A percentile compares a stretch with the other conserved stretches of the same genome.
Evolutionary conservation across 768 basidiomycete genomes (phyloP).

Genomic region (Tricholoma bakamatsutake): DNA sequence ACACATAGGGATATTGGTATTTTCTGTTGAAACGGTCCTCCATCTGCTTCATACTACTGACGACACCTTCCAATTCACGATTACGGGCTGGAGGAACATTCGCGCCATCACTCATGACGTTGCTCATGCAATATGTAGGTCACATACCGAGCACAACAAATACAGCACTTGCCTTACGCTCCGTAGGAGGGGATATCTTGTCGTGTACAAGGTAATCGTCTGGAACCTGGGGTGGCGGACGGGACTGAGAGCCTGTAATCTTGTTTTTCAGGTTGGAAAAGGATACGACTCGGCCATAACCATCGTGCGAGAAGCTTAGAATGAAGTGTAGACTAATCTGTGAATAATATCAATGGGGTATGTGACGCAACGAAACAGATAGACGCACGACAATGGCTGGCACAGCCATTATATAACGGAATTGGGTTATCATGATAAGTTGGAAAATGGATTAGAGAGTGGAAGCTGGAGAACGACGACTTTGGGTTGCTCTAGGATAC

Average conservation of each 20-base stretch:
- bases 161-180: constrained; percentile 73
- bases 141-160: constrained; percentile 67
- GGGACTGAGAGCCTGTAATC: constrained; percentile 18
- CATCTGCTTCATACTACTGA: constrained; percentile 65
- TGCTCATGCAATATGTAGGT: neutral
- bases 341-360: neutral
- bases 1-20: constrained; percentile 79
- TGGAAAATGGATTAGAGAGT: neutral
- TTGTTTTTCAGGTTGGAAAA: constrained; percentile 36
- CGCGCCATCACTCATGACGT: neutral
- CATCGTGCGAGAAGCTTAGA: constrained; percentile 59
- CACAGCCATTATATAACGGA: constrained; percentile 48
- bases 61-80: constrained; percentile 51
- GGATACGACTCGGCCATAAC: constrained; percentile 57
- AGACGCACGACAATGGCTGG: constrained; percentile 39
- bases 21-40: constrained; percentile 91
- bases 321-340: constrained; percentile 58
- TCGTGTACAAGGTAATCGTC: constrained; percentile 51
- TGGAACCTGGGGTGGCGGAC: constrained; percentile 39
- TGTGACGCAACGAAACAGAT: neutral
- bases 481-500: no score
- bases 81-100: constrained; percentile 41
- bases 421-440: constrained; percentile 47
- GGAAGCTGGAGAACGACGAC: no score
- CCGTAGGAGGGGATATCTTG: constrained; percentile 28